Base-by-base conservation (phyloP, 2,329 filamentous ascomycete species). In the Aspergillus uvarum region DNA sequence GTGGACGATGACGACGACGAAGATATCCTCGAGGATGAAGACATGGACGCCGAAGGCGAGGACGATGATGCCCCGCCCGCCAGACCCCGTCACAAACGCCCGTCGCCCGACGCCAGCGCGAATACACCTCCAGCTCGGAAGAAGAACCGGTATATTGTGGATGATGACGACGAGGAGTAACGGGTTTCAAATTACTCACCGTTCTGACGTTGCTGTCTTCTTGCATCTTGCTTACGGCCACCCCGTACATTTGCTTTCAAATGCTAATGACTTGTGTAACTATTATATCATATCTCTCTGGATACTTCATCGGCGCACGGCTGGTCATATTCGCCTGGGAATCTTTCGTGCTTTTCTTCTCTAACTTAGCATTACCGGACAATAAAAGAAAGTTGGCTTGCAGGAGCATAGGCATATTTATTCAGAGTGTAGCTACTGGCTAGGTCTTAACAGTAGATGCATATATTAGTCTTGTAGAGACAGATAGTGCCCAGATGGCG, bases 161-260 rank as follows among this genome's bases (percentile, higher is more conserved):
- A 81, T 53, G 78, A 80, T 58, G 80, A 81, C 50, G 80, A 82
- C 12, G 79, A 81, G 52, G 77, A 81, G 57, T 75, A 71, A 70
- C 63, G 42, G 49, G 2, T 14, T 51, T 59, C 48, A 59, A 12
- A 32, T 32, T 51, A 47, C 57, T 56, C 26, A 26, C 16, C 31
- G 54, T 60, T 58, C 35, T 58, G 38, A 61, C 38, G 54, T 49
- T 8, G 10, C n/a, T 48, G 12, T 38, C 48, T 22, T 32, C n/a
- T 49, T 24, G 38, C 32, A 35, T 47, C 51, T 50, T 52, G 48
- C 54, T 7, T 44, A 16, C 38, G 16, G 14, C n/a, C 5, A 44
- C 38, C 14, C 26, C 32, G 14, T 32, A 62, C 51, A 51, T 21
- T 49, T 54, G 31, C 47, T 48, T 58, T 42, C 56, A n/a, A 58